Evolutionary conservation across 495 filamentous ascomycete genomes (phyloP).

Genomic region (Aspergillus ostianus): DNA sequence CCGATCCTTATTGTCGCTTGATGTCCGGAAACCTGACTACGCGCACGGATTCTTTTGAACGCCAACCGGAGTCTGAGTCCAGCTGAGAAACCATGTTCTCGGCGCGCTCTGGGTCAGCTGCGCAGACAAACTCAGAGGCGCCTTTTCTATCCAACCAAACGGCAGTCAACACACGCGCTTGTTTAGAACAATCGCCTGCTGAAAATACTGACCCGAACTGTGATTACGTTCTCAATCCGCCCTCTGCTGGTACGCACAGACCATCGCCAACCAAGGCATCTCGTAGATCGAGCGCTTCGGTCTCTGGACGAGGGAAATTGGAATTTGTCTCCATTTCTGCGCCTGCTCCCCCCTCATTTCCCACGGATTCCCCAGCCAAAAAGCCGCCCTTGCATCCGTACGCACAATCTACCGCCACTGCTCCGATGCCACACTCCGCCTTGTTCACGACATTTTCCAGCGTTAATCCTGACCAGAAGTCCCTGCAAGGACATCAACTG

Average conservation of each 20-base stretch:
- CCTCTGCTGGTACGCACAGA: slow-evolving; percentile 46
- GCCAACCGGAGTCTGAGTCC: neutral
- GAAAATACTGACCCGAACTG: slow-evolving; percentile 42
- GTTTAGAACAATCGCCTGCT: slow-evolving; percentile 46
- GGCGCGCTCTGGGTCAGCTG: slow-evolving; percentile 60
- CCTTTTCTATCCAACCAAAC: slow-evolving; percentile 49
- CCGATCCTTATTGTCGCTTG: neutral
- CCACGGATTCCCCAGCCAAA: slow-evolving; percentile 86
- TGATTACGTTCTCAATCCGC: slow-evolving; percentile 57
- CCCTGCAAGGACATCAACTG: slow-evolving; percentile 66
- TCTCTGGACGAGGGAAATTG: slow-evolving; percentile 36
- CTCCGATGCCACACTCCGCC: slow-evolving; percentile 59
- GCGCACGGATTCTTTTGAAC: neutral
- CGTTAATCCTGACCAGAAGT: slow-evolving; percentile 34
- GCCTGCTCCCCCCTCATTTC: slow-evolving; percentile 59
- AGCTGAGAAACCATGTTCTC: slow-evolving; percentile 50
- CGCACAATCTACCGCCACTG: slow-evolving; percentile 51
- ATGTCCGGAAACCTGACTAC: neutral
- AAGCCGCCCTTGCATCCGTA: slow-evolving; percentile 56
- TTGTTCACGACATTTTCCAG: slow-evolving; percentile 63
- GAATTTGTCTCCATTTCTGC: slow-evolving; percentile 67
- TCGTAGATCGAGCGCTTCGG: slow-evolving; percentile 38
- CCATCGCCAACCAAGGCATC: slow-evolving; percentile 58
- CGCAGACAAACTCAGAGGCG: slow-evolving; percentile 65
- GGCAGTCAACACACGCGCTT: slow-evolving; percentile 47